A percentile compares a stretch with the other conserved stretches of the same genome.
phyloP scores from a whole-genome alignment of 352 stramenopile genomes.

The Plasmopara muralis region DNA sequence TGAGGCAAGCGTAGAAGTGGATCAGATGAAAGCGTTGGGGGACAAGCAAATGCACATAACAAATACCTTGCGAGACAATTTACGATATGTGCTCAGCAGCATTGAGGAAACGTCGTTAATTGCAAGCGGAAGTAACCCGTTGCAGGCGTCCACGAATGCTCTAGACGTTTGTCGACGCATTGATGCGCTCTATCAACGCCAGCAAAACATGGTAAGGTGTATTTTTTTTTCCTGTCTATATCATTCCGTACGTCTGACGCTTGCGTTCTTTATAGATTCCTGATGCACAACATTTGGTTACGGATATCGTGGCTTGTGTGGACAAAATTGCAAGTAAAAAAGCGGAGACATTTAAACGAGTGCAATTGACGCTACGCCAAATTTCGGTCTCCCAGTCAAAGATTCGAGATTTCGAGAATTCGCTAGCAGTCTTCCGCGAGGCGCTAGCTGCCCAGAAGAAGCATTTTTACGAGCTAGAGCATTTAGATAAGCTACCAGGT shows the following conservation, averaged over 20 bases:
- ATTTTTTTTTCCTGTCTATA: neutral
- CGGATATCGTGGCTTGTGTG: slow-evolving; percentile 52
- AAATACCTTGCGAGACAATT: slow-evolving; percentile 51
- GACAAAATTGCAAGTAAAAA: slow-evolving; percentile 53
- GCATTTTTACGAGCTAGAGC: slow-evolving; percentile 81
- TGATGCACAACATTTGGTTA: slow-evolving; percentile 50
- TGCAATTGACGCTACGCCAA: slow-evolving; percentile 57
- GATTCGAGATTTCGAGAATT: slow-evolving; percentile 87
- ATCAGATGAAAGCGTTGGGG: slow-evolving; percentile 45
- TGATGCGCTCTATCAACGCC: slow-evolving; percentile 67
- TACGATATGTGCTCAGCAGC: slow-evolving; percentile 55
- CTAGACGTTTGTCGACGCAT: slow-evolving; percentile 80
- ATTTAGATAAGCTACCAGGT: slow-evolving; percentile 76
- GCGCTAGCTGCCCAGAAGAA: slow-evolving; percentile 69
- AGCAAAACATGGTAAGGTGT: slow-evolving; percentile 53
- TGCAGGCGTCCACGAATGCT: slow-evolving; percentile 71
- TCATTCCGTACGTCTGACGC: neutral
- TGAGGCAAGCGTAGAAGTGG: slow-evolving; percentile 37
- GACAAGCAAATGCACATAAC: slow-evolving; percentile 51
- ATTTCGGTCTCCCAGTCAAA: slow-evolving; percentile 79
- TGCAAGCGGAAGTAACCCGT: slow-evolving; percentile 46
- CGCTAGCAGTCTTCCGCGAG: slow-evolving; percentile 73
- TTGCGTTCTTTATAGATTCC: slow-evolving; percentile 39
- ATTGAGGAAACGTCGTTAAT: slow-evolving; percentile 61
- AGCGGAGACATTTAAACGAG: slow-evolving; percentile 37